Conservation (phyloP, 495 filamentous ascomycete species). For the Neurospora hispaniola region DNA sequence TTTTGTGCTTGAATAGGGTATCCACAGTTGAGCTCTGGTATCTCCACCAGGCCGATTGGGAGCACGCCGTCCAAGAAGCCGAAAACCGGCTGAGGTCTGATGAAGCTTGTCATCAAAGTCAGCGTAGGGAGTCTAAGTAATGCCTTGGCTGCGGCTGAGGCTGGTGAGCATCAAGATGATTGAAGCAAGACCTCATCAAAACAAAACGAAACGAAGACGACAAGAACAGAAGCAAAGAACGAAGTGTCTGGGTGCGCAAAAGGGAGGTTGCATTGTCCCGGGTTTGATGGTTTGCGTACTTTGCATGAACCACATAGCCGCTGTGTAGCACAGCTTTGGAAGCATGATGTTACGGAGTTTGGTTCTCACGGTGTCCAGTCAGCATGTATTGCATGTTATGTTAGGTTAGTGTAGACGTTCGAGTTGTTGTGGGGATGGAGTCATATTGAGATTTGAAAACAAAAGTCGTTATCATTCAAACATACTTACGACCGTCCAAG, state of each 20-base stretch:
- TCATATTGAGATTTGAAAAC: not conserved
- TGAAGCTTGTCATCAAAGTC: conserved; percentile 6
- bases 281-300: not conserved
- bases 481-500: not conserved
- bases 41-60: conserved; percentile 19
- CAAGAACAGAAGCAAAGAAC: not conserved
- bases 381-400: not conserved
- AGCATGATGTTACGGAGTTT: not conserved
- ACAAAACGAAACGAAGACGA: not conserved
- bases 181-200: not conserved
- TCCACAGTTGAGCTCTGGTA: conserved; percentile 19
- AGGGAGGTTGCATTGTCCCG: not conserved
- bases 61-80: conserved; percentile 20
- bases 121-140: not conserved
- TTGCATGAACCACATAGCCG: not conserved
- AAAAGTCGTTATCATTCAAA: not conserved
- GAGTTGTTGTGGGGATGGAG: not conserved
- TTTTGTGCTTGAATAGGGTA: conserved; percentile 5
- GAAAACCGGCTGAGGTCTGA: conserved; percentile 20
- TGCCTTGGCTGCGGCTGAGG: not conserved
- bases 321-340: not conserved
- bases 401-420: not conserved
- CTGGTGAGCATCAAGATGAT: not conserved
- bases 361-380: not conserved
- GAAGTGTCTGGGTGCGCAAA: not conserved